Base-by-base conservation (phyloP, 192 early-diverging fungal species). In the Coemansia sp. region DNA sequence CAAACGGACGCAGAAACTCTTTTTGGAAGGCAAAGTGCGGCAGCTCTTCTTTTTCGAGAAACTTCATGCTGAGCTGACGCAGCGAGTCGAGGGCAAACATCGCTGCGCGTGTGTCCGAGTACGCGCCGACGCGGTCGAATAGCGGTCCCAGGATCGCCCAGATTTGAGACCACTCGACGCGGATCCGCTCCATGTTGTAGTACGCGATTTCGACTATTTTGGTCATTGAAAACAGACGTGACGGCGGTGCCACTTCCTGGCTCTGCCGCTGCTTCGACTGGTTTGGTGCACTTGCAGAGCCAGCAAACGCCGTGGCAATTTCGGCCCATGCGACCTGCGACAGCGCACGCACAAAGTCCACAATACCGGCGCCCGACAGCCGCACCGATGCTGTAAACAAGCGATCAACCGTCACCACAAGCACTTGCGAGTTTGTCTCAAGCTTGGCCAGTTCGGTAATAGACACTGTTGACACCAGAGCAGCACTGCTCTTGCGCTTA, bases 131-230 rank as follows among this genome's bases (percentile, higher is more conserved):
- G 22, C 84, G 86, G 70, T 96, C 91, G 69, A 95, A 96, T 65
- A 95, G 88, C 40, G 89, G 87, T 0, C 90, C 90, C 15, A 91
- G 73, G 11, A 90, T 89, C 1, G 85, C 82, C 94, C 95, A 97
- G 47, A 96, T 87, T 70, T 95, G 90, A 23, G 89, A 90, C 94
- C 95, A 98, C 74, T 95, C 93, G 68, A 92, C 88, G 55, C 95
- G 86, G 69, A 98, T 98, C 62, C 95, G 90, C 38, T 83, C 84
- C 93, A 98, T 95, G 74, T 98, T 98, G 82, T 98, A 98, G 79
- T 98, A 93, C 1, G 93, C 87, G 54, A 98, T 94, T 68, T 98
- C 95, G 1, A 98, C 95, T 55, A 98, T 85, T 65, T 95, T 95
- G 67, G 94, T 94, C 62, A 98, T 78, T 65, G 91, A 89, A 77